Conservation (phyloP, 768 basidiomycete genomes). For the Pisolithus tinctorius region DNA sequence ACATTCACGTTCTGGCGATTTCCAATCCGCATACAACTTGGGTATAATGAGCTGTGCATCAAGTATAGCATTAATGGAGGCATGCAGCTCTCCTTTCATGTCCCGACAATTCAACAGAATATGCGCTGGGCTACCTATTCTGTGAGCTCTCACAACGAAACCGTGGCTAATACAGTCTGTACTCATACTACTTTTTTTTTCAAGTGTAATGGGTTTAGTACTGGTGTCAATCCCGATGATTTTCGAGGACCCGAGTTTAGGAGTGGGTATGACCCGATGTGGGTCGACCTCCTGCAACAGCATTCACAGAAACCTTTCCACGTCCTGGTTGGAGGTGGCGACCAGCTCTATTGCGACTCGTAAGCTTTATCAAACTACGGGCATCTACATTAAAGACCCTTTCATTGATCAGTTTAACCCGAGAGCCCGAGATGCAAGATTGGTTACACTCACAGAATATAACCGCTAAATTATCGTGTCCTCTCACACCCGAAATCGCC, state of each 20-base stretch:
- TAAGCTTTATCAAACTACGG: conserved; percentile 25
- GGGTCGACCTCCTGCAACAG: conserved; percentile 84
- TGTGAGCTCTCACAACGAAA: conserved; percentile 35
- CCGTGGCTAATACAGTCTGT: background rate
- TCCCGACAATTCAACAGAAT: conserved; percentile 76
- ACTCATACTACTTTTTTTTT: background rate
- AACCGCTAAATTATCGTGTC: conserved; percentile 49
- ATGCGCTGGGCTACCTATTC: conserved; percentile 90
- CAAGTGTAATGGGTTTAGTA: conserved; percentile 84
- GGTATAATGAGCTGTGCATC: conserved; percentile 64
- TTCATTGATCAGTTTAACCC: conserved; percentile 47
- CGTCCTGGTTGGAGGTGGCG: conserved; percentile 88
- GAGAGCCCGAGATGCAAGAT: conserved; percentile 83
- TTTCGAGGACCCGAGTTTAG: conserved; percentile 77
- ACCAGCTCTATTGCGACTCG: conserved; percentile 87
- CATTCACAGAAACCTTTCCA: conserved; percentile 83
- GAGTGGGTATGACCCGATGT: conserved; percentile 84
- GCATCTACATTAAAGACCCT: background rate
- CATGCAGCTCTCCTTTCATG: conserved; percentile 69
- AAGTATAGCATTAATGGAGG: conserved; percentile 80
- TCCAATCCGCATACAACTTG: conserved; percentile 73
- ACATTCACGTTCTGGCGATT: conserved; percentile 95
- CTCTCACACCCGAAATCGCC: conserved; percentile 65
- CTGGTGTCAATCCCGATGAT: conserved; percentile 84
- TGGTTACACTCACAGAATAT: conserved; percentile 66